A percentile compares a stretch with the other conserved stretches of the same genome.
Evolutionary conservation across 2,329 filamentous ascomycete species (phyloP).

Genomic region (Aureobasidium mangrovei): DNA sequence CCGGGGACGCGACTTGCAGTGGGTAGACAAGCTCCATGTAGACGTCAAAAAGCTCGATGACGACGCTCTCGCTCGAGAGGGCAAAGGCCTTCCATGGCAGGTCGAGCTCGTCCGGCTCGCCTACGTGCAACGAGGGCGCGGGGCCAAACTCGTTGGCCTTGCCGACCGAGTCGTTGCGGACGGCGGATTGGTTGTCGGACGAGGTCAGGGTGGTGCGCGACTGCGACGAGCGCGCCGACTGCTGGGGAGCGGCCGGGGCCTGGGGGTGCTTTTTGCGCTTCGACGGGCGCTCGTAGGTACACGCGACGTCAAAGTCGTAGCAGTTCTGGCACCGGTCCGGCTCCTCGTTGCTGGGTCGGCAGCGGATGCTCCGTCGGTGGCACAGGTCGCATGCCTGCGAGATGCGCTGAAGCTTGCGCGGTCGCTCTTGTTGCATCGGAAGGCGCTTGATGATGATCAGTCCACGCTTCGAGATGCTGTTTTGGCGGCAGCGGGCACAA

Average conservation of each 20-base stretch:
- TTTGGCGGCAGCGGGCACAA: no score
- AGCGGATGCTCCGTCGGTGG: slow-evolving; percentile 41
- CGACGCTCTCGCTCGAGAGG: slow-evolving; percentile 31
- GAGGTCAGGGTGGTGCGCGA: neutral
- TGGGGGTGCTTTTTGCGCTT: slow-evolving; percentile 25
- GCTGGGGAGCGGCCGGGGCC: neutral
- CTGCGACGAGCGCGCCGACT: neutral
- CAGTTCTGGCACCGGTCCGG: slow-evolving; percentile 40
- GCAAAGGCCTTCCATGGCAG: slow-evolving; percentile 35
- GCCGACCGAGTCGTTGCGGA: slow-evolving; percentile 1
- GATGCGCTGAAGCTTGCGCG: slow-evolving; percentile 29
- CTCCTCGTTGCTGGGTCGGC: slow-evolving; percentile 31
- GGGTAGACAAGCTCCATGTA: slow-evolving; percentile 49
- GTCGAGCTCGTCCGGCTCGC: slow-evolving; percentile 20
- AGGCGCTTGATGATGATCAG: neutral
- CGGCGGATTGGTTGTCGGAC: neutral
- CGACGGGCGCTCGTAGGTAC: slow-evolving; percentile 40
- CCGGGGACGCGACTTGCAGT: slow-evolving; percentile 25
- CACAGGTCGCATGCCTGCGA: slow-evolving; percentile 40
- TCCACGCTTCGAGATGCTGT: no score
- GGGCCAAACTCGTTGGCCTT: slow-evolving; percentile 9
- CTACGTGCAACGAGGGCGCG: neutral
- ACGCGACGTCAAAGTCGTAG: slow-evolving; percentile 41
- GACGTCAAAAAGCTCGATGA: slow-evolving; percentile 38
- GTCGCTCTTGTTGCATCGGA: slow-evolving; percentile 22